A percentile compares a stretch with the other conserved stretches of the same genome.
These are phyloP conservation scores for Cladosporium sp. DNA, from an alignment of 2,329 filamentous ascomycete species.

Conservation along the genomic window DNA sequence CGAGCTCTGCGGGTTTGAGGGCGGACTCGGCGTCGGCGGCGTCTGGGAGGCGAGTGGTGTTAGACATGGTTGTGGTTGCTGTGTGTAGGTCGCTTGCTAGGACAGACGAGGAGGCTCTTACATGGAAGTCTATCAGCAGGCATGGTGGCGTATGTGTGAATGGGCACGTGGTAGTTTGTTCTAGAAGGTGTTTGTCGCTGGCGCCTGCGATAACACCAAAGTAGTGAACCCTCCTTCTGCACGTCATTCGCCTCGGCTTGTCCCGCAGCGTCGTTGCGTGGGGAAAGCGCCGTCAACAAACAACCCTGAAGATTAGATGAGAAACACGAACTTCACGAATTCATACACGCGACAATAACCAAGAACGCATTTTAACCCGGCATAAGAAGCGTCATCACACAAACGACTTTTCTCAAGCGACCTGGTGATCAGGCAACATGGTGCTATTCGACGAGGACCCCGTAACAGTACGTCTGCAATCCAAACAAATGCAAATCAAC, in stretches of 20 bases:
- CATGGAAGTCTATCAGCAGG: conserved; percentile 14
- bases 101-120: not conserved
- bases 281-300: not conserved
- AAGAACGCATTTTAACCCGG: too few relatives aligned
- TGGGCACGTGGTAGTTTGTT: conserved; percentile 3
- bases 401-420: not conserved
- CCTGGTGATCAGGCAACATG: conserved; percentile 33
- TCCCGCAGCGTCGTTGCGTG: conserved; percentile 1
- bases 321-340: conserved; percentile 3
- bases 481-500: not conserved
- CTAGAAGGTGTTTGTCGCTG: conserved; percentile 1
- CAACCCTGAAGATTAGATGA: conserved; percentile 1
- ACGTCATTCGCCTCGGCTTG: not conserved
- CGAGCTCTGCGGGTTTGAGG: conserved; percentile 84
- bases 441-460: conserved; percentile 97
- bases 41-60: conserved; percentile 55
- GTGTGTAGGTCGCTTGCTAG: not conserved
- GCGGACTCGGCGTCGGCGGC: conserved; percentile 96
- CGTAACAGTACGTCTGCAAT: conserved; percentile 58
- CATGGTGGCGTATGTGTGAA: conserved; percentile 14
- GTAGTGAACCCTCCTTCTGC: not conserved
- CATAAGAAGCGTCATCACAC: too few relatives aligned
- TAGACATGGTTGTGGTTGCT: conserved; percentile 17
- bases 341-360: not conserved
- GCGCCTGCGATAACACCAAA: conserved; percentile 9